phyloP scores from a whole-genome alignment of 2,329 filamentous ascomycete species.

The Mycosphaerella sp. region DNA sequence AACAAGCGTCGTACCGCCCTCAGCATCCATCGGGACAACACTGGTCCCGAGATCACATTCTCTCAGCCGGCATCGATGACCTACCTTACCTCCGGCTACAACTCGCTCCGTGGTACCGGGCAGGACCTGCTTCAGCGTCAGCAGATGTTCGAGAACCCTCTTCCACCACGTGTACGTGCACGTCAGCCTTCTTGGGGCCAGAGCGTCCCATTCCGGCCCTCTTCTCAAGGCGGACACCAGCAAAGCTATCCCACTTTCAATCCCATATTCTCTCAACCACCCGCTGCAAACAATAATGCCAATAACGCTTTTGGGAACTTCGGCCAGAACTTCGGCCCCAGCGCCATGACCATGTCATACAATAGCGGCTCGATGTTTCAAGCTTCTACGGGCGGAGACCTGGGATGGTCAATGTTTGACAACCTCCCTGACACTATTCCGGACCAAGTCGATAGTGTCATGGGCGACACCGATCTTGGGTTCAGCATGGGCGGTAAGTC shows the following conservation, averaged over 20 bases:
- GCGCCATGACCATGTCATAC: not conserved
- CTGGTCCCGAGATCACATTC: conserved; percentile 33
- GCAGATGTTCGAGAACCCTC: conserved; percentile 4
- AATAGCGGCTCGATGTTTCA: conserved; percentile 11
- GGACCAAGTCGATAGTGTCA: conserved; percentile 11
- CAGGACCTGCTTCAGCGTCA: not conserved
- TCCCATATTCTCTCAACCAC: conserved; percentile 12
- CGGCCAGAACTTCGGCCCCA: conserved; percentile 4
- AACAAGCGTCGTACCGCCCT: conserved; percentile 37
- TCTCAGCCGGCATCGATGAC: conserved; percentile 22
- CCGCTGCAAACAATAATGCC: not conserved
- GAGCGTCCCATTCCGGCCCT: conserved; percentile 14
- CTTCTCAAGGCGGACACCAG: conserved; percentile 7
- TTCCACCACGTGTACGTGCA: conserved; percentile 11
- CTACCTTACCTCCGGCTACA: conserved; percentile 19
- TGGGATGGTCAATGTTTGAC: conserved; percentile 16
- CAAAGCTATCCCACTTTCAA: conserved; percentile 6
- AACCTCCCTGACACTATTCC: not conserved
- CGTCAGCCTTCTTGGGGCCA: conserved; percentile 18
- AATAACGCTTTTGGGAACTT: conserved; percentile 1
- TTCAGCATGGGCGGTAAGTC: conserved; percentile 9
- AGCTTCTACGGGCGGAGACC: conserved; percentile 2
- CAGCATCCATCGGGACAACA: conserved; percentile 40
- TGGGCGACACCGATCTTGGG: conserved; percentile 10
- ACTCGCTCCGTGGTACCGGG: conserved; percentile 1